Percentiles rank a stretch among this genome's conserved stretches.
Evolutionary conservation across 768 basidiomycete species (phyloP).

Genomic region (Galerina sulciceps): DNA sequence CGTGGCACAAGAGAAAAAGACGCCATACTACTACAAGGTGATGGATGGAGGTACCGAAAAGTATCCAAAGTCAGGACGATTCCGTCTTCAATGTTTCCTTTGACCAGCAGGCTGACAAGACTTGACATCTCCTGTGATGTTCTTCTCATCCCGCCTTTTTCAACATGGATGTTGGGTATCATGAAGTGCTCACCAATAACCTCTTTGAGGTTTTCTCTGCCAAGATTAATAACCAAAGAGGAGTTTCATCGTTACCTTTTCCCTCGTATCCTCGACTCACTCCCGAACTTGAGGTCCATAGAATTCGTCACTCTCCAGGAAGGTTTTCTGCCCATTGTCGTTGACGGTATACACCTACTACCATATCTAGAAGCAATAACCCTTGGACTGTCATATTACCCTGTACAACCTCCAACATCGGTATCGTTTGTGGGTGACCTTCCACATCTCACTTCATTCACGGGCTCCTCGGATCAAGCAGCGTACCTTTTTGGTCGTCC

Average conservation of each 20-base stretch:
- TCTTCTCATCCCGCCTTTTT: constrained; percentile 13
- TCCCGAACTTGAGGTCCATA: constrained; percentile 6
- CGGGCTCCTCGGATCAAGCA: constrained; percentile 1
- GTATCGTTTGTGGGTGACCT: neutral
- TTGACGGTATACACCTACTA: neutral
- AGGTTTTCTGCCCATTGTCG: neutral
- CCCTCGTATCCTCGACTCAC: constrained; percentile 6
- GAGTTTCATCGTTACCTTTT: constrained; percentile 13
- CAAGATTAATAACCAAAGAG: constrained; percentile 1
- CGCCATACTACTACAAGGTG: neutral
- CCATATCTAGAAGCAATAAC: neutral
- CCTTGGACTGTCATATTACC: neutral
- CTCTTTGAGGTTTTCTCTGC: constrained; percentile 7
- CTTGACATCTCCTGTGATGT: constrained; percentile 13
- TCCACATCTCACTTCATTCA: neutral
- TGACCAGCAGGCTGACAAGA: constrained; percentile 1
- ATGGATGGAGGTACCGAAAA: constrained; percentile 11
- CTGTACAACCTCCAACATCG: neutral
- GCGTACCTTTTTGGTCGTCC: neutral
- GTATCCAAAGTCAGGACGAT: constrained; percentile 1
- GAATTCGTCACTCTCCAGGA: neutral
- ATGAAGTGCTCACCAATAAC: constrained; percentile 14
- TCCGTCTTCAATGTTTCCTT: neutral
- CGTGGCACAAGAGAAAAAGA: neutral
- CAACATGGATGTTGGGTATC: constrained; percentile 12